Evolutionary conservation across 106 monocot genomes (phyloP).

Genomic region (Allium cepa): DNA sequence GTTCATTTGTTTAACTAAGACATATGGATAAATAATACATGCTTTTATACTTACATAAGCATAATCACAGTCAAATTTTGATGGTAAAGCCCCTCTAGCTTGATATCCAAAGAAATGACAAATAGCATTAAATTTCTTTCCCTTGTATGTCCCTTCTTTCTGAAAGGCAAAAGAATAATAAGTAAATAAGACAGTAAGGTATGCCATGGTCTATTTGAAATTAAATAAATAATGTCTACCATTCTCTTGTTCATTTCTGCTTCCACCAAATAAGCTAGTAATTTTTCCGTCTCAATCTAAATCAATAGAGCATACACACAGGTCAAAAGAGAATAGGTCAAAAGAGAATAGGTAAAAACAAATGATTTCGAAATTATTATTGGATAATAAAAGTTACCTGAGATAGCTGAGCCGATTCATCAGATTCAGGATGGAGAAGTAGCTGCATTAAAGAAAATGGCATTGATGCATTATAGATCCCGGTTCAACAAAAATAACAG

Average conservation of each 20-base stretch:
- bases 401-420: constrained; percentile 86
- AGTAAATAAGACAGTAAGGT: too few species aligned
- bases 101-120: constrained; percentile 97
- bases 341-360: neutral
- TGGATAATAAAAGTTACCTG: constrained; percentile 34
- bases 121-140: constrained; percentile 78
- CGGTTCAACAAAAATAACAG: too few species aligned
- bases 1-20: neutral
- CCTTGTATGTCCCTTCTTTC: constrained; percentile 79
- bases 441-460: constrained; percentile 40
- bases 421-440: constrained; percentile 87
- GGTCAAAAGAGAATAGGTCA: neutral
- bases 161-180: constrained; percentile 12
- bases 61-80: constrained; percentile 91
- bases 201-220: too few species aligned
- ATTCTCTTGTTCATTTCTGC: constrained; percentile 38
- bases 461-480: too few species aligned
- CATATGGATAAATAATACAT: neutral
- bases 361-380: neutral
- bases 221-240: constrained; percentile 17
- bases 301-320: neutral
- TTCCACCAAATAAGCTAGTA: constrained; percentile 54
- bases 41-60: constrained; percentile 49
- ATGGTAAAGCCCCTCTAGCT: constrained; percentile 83
- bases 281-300: constrained; percentile 65